phyloP scores from a whole-genome alignment of 352 stramenopile genomes.

The Peronospora belbahrii region DNA sequence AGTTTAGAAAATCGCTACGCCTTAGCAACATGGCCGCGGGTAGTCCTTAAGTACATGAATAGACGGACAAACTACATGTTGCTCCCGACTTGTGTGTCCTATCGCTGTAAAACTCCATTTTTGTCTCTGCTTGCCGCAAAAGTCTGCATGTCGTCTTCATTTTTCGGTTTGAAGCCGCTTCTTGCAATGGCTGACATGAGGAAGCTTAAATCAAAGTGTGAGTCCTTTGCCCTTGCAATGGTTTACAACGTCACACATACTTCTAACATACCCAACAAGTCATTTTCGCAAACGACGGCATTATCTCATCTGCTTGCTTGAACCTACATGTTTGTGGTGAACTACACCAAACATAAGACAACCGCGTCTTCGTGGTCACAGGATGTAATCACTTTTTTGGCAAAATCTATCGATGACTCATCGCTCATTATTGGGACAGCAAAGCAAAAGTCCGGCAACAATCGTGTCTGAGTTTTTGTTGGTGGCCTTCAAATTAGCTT shows the following conservation, averaged over 20 bases:
- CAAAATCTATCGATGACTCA: slow-evolving; percentile 86
- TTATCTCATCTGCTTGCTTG: slow-evolving; percentile 83
- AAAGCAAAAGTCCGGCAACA: slow-evolving; percentile 90
- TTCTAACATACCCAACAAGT: slow-evolving; percentile 54
- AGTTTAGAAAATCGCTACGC: slow-evolving; percentile 50
- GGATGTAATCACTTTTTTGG: slow-evolving; percentile 89
- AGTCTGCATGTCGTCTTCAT: too few species aligned
- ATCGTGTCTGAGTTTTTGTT: slow-evolving; percentile 92
- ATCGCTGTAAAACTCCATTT: slow-evolving; percentile 18
- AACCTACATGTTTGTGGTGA: slow-evolving; percentile 78
- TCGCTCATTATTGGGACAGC: slow-evolving; percentile 87
- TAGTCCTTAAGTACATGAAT: slow-evolving; percentile 10
- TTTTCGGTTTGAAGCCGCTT: background rate
- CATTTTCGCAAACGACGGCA: slow-evolving; percentile 74
- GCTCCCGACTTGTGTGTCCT: background rate
- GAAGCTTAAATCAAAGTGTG: slow-evolving; percentile 66
- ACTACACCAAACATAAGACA: slow-evolving; percentile 71
- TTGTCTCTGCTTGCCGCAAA: slow-evolving; percentile 7
- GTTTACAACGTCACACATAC: slow-evolving; percentile 15
- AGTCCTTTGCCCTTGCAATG: slow-evolving; percentile 83
- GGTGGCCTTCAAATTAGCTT: slow-evolving; percentile 77
- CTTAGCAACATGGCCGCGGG: slow-evolving; percentile 7
- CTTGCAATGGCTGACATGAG: slow-evolving; percentile 51
- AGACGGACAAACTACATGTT: background rate
- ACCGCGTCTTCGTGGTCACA: slow-evolving; percentile 89